Evolutionary conservation across 164 flowering plant genomes (phyloP).

Genomic region (Tetracentron sinense): DNA sequence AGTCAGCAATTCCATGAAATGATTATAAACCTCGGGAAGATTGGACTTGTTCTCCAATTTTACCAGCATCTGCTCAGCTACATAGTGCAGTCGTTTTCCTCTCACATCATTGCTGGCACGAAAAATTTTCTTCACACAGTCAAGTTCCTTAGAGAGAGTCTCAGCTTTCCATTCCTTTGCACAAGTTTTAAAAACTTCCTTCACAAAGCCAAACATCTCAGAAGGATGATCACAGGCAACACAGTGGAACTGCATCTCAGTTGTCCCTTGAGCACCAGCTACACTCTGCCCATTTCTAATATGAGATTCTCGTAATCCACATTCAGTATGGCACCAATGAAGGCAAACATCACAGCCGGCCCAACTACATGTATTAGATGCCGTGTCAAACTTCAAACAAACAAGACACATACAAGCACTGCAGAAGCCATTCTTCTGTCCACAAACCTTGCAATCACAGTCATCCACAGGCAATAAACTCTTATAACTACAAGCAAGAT

Average conservation of each 20-base stretch:
- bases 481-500: constrained; percentile 59
- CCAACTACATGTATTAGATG: constrained; percentile 95
- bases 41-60: constrained; percentile 49
- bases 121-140: constrained; percentile 81
- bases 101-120: constrained; percentile 60
- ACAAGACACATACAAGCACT: constrained; percentile 92
- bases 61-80: constrained; percentile 50
- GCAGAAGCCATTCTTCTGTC: constrained; percentile 75
- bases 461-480: constrained; percentile 89
- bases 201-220: constrained; percentile 97
- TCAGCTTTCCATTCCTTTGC: constrained; percentile 82
- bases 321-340: constrained; percentile 96
- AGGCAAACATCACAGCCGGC: constrained; percentile 96
- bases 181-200: constrained; percentile 83
- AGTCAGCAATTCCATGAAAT: constrained; percentile 49
- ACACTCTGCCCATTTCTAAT: constrained; percentile 77
- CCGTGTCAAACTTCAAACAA: constrained; percentile 87
- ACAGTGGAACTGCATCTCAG: constrained; percentile 91
- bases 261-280: constrained; percentile 40
- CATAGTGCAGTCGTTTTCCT: constrained; percentile 60
- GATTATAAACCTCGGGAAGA: constrained; percentile 51
- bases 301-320: constrained; percentile 63
- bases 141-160: constrained; percentile 69
- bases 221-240: constrained; percentile 93
- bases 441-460: constrained; percentile 88